A percentile compares a stretch with the other conserved stretches of the same genome.
Evolutionary conservation across 148 eudicot species (phyloP).

Genomic region (Chenopodium berlandieri): DNA sequence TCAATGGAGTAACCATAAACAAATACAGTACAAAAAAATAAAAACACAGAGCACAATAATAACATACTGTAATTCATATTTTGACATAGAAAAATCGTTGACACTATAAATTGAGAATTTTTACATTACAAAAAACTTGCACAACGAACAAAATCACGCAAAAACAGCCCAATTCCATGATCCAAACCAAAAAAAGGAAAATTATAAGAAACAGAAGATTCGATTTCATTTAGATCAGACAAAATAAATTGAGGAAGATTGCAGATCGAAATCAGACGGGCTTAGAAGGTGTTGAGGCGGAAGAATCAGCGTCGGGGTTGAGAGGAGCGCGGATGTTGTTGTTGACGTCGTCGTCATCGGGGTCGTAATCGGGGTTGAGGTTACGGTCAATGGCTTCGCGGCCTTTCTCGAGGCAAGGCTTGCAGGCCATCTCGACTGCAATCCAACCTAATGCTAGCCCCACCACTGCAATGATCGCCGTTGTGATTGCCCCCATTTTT

Average conservation of each 20-base stretch:
- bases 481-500: slow-evolving; percentile 64
- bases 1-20: too few relatives aligned
- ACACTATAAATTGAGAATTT: too few relatives aligned
- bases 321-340: slow-evolving; percentile 49
- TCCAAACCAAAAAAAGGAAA: too few relatives aligned
- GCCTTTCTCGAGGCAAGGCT: slow-evolving; percentile 81
- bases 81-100: too few relatives aligned
- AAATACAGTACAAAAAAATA: too few relatives aligned
- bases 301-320: slow-evolving; percentile 27
- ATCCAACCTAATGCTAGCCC: slow-evolving; percentile 71
- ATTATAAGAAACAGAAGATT: too few relatives aligned
- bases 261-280: neutral
- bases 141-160: too few relatives aligned
- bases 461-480: slow-evolving; percentile 68
- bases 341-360: slow-evolving; percentile 49
- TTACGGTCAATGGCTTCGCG: slow-evolving; percentile 80
- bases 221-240: too few relatives aligned
- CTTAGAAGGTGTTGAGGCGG: neutral
- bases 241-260: neutral
- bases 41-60: too few relatives aligned
- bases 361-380: slow-evolving; percentile 88
- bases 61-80: too few relatives aligned
- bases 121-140: too few relatives aligned
- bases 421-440: slow-evolving; percentile 80
- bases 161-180: too few relatives aligned